phyloP scores from a whole-genome alignment of 2,329 filamentous ascomycete genomes.

The Chrysoporthe deuterocubensis region DNA sequence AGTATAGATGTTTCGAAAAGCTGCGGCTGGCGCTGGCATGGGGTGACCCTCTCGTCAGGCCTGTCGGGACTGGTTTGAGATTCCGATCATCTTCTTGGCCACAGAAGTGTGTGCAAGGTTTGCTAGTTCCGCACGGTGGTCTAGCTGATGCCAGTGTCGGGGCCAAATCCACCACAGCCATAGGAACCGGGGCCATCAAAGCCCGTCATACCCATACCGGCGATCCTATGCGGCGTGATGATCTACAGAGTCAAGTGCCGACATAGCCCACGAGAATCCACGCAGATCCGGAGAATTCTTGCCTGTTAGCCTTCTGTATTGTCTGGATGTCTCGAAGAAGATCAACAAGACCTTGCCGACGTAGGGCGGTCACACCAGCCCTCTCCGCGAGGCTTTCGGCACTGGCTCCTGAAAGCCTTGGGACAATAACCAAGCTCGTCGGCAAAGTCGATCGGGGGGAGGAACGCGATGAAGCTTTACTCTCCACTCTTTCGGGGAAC shows the following conservation, averaged over 20 bases:
- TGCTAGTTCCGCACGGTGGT: neutral
- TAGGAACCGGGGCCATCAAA: neutral
- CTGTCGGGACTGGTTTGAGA: conserved; percentile 11
- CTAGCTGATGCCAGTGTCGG: neutral
- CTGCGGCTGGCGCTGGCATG: neutral
- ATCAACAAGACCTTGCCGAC: neutral
- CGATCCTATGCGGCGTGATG: too few relatives aligned
- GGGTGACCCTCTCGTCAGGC: neutral
- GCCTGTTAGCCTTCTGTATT: neutral
- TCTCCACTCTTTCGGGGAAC: too few relatives aligned
- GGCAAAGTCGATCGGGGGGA: neutral
- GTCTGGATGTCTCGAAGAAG: neutral
- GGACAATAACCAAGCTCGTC: neutral
- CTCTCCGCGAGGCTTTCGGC: neutral
- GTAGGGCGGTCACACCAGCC: neutral
- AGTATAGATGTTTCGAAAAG: conserved; percentile 20
- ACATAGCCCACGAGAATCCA: too few relatives aligned
- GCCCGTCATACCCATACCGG: too few relatives aligned
- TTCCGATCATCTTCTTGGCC: conserved; percentile 2
- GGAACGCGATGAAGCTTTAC: neutral
- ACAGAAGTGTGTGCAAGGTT: neutral
- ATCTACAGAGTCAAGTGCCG: too few relatives aligned
- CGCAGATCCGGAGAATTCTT: too few relatives aligned
- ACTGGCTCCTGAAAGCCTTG: neutral
- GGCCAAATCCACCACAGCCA: neutral